Percentiles rank a stretch among this genome's conserved stretches.
Conservation (phyloP, 2,329 filamentous ascomycete genomes). For the Fusarium sp. region DNA sequence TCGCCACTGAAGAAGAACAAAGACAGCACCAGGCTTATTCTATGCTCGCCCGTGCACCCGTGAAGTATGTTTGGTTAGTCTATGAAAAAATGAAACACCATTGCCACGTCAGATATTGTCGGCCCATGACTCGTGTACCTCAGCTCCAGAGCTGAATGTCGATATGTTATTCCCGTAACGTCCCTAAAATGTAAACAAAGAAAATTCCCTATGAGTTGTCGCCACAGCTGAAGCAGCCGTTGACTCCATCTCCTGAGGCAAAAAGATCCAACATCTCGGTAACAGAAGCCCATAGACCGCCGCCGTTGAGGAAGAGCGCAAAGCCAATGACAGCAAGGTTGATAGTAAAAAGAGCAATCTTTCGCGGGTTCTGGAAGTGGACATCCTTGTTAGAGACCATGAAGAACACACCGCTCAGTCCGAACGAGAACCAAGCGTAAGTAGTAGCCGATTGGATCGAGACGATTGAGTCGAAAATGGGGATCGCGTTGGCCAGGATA, state of each 20-base stretch:
- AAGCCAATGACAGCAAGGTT: slow-evolving; percentile 33
- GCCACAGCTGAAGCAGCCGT: slow-evolving; percentile 29
- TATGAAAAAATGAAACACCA: too few relatives aligned
- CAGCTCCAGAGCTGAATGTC: too few relatives aligned
- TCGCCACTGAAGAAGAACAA: too few relatives aligned
- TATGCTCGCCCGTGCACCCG: too few relatives aligned
- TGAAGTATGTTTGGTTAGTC: too few relatives aligned
- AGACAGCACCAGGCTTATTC: too few relatives aligned
- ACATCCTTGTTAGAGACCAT: slow-evolving; percentile 22
- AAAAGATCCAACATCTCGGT: slow-evolving; percentile 34
- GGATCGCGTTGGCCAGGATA: slow-evolving; percentile 45
- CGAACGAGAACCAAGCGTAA: slow-evolving; percentile 44
- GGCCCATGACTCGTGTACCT: too few relatives aligned
- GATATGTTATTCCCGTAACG: too few relatives aligned
- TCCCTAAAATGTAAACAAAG: too few relatives aligned
- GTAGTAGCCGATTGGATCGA: slow-evolving; percentile 41
- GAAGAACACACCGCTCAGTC: slow-evolving; percentile 34
- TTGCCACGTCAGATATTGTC: too few relatives aligned
- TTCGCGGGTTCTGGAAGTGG: slow-evolving; percentile 17
- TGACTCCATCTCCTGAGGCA: slow-evolving; percentile 8
- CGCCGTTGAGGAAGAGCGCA: slow-evolving; percentile 39
- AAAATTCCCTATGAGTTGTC: slow-evolving; percentile 12
- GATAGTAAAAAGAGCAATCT: slow-evolving; percentile 32
- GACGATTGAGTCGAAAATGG: slow-evolving; percentile 45
- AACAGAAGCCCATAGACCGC: slow-evolving; percentile 40